phyloP scores from a whole-genome alignment of 768 basidiomycete species.

The Kwoniella sp. region DNA sequence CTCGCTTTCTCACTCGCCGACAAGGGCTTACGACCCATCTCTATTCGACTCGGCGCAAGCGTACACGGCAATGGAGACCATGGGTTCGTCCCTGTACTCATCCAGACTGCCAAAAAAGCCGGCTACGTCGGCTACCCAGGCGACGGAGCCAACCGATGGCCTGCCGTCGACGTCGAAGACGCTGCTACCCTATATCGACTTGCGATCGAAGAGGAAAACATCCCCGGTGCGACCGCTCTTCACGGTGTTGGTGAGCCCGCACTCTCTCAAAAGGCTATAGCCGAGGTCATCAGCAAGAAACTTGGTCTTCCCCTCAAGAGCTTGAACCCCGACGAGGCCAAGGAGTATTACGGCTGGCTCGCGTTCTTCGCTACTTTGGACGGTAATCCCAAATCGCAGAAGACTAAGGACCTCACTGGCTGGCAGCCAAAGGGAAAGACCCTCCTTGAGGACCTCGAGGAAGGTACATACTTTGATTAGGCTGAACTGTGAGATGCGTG shows the following conservation, averaged over 20 bases:
- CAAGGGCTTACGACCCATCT: constrained; percentile 24
- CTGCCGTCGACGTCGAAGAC: constrained; percentile 38
- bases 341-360: constrained; percentile 20
- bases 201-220: constrained; percentile 38
- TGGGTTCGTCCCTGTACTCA: constrained; percentile 26
- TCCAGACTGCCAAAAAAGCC: constrained; percentile 17
- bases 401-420: constrained; percentile 30
- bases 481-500: background rate
- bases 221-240: constrained; percentile 8
- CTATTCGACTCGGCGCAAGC: background rate
- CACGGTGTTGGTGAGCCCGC: constrained; percentile 33
- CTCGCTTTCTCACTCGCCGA: constrained; percentile 13
- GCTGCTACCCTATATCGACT: constrained; percentile 35
- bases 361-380: constrained; percentile 2
- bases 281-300: constrained; percentile 27
- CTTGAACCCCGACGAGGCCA: constrained; percentile 5
- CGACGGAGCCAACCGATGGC: constrained; percentile 28
- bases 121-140: constrained; percentile 24
- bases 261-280: constrained; percentile 18
- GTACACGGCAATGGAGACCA: constrained; percentile 18
- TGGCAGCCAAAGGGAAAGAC: constrained; percentile 33
- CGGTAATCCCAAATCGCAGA: background rate
- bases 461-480: constrained; percentile 10
- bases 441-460: constrained; percentile 23
- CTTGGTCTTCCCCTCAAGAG: constrained; percentile 16